Evolutionary conservation across 2,329 filamentous ascomycete species (phyloP).

Genomic region (Aspergillus texensis): DNA sequence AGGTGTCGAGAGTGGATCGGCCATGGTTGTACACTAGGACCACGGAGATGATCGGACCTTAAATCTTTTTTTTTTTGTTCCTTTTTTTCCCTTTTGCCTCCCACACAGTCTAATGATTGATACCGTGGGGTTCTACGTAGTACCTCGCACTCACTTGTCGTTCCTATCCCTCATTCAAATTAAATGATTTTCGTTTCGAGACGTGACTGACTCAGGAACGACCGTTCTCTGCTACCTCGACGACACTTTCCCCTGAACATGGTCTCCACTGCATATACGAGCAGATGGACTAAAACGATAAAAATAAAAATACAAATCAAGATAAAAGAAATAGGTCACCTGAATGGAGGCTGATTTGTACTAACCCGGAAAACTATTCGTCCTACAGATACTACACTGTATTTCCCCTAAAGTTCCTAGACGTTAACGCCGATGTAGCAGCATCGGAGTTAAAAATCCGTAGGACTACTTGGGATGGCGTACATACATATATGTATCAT

Average conservation of each 20-base stretch:
- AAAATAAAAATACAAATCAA: not conserved
- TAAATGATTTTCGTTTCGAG: slow-evolving; percentile 9
- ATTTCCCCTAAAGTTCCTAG: not conserved
- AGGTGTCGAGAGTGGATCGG: slow-evolving; percentile 20
- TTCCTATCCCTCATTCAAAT: not conserved
- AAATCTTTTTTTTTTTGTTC: not conserved
- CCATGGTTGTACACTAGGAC: slow-evolving; percentile 9
- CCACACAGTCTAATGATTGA: slow-evolving; percentile 1
- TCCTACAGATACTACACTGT: not conserved
- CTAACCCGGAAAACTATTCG: not conserved
- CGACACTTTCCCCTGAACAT: not conserved
- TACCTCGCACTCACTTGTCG: slow-evolving; percentile 5
- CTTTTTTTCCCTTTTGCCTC: slow-evolving; percentile 4
- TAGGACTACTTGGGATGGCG: not conserved
- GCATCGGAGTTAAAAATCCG: not conserved
- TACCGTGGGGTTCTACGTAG: not conserved
- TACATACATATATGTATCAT: not conserved
- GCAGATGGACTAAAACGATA: not conserved
- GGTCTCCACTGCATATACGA: slow-evolving; percentile 8
- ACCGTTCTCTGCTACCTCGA: not conserved
- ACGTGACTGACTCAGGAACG: not conserved
- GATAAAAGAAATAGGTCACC: not conserved
- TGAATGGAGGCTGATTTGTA: not conserved
- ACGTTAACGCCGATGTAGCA: not conserved
- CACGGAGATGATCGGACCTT: slow-evolving; percentile 13